These are phyloP conservation scores for Ogataea chonburiensis DNA, from an alignment of 805 yeast species.

Conservation along the genomic window DNA sequence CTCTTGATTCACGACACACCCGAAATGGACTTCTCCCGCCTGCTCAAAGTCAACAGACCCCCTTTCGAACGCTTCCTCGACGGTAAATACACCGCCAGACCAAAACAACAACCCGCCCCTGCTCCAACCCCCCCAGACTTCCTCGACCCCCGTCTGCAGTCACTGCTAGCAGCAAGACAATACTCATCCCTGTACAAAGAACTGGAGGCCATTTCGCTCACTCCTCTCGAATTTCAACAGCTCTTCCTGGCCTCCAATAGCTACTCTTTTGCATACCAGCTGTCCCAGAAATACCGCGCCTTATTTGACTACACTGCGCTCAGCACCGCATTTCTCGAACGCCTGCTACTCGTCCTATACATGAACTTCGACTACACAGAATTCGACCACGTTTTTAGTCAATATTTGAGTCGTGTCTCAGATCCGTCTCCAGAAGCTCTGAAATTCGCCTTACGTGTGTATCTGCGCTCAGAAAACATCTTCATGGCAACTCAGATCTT, in stretches of 20 bases:
- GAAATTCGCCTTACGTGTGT: slow-evolving; percentile 25
- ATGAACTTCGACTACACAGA: slow-evolving; percentile 23
- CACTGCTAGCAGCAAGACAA: slow-evolving; percentile 1
- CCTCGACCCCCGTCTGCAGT: background rate
- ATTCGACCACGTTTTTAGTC: slow-evolving; percentile 25
- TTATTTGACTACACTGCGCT: slow-evolving; percentile 20
- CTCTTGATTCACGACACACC: background rate
- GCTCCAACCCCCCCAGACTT: slow-evolving; percentile 1
- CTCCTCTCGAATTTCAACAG: slow-evolving; percentile 27
- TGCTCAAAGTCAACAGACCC: slow-evolving; percentile 2
- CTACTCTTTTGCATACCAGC: slow-evolving; percentile 21
- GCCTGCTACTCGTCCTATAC: slow-evolving; percentile 21
- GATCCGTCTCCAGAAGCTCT: slow-evolving; percentile 20
- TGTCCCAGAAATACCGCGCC: slow-evolving; percentile 19
- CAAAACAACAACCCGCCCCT: background rate
- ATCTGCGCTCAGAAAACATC: slow-evolving; percentile 27
- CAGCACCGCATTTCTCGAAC: slow-evolving; percentile 15
- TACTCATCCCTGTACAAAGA: slow-evolving; percentile 4
- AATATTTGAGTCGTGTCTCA: slow-evolving; percentile 16
- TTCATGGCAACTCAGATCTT: slow-evolving; percentile 30
- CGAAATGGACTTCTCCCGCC: background rate
- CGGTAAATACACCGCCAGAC: slow-evolving; percentile 1
- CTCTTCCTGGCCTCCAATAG: slow-evolving; percentile 17
- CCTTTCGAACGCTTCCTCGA: slow-evolving; percentile 3
- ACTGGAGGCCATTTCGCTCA: slow-evolving; percentile 5